A percentile compares a stretch with the other conserved stretches of the same genome.
phyloP scores from a whole-genome alignment of 2,329 filamentous ascomycete genomes.

The Helminthosporium solani region DNA sequence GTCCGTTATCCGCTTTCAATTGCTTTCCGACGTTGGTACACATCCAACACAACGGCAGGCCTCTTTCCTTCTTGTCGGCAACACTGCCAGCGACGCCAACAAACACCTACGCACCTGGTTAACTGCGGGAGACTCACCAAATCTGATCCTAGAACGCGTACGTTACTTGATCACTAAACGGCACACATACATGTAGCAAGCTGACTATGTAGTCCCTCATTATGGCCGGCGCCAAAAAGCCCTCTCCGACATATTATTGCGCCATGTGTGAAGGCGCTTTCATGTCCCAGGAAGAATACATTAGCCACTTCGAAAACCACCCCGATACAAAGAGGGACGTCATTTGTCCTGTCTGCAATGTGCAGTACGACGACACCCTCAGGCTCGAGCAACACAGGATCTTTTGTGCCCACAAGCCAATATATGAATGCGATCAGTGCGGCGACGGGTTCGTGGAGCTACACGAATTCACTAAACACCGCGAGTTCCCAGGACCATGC shows the following conservation, averaged over 20 bases:
- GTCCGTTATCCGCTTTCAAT: no score
- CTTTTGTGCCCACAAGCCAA: constrained; percentile 11
- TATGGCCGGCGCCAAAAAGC: constrained; percentile 1
- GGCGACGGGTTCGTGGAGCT: constrained; percentile 4
- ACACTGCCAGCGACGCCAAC: no score
- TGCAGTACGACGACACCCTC: constrained; percentile 19
- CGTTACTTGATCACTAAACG: no score
- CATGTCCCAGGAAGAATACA: constrained; percentile 12
- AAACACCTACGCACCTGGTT: no score
- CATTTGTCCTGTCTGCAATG: constrained; percentile 15
- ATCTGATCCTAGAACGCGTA: no score
- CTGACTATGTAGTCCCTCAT: neutral
- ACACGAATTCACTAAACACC: constrained; percentile 5
- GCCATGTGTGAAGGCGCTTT: constrained; percentile 21
- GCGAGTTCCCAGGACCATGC: constrained; percentile 11
- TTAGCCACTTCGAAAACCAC: constrained; percentile 12
- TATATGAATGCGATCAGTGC: constrained; percentile 9
- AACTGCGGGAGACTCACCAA: no score
- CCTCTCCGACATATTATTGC: constrained; percentile 8
- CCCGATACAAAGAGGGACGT: neutral
- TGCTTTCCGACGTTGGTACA: no score
- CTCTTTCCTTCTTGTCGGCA: no score
- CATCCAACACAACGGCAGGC: no score
- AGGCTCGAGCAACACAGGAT: constrained; percentile 22
- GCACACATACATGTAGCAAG: neutral